A percentile compares a stretch with the other conserved stretches of the same genome.
Conservation (phyloP, 257 asterid species). For the Eustoma russellianum region DNA sequence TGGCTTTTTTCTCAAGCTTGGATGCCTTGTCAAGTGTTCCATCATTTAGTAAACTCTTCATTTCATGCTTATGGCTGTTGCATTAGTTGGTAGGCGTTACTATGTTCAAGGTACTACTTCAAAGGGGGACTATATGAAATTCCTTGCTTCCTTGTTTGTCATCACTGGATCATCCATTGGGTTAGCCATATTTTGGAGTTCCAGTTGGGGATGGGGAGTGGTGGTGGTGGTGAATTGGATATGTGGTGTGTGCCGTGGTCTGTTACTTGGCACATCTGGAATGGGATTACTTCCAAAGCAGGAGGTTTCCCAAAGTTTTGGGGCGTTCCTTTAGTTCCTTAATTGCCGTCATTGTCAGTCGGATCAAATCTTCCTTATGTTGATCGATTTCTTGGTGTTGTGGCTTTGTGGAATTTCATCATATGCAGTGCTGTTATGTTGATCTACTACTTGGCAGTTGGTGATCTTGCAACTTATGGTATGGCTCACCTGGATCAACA, state of each 20-base stretch:
- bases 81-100: conserved; percentile 73
- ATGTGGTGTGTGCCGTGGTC: conserved; percentile 23
- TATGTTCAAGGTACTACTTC: conserved; percentile 62
- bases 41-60: conserved; percentile 77
- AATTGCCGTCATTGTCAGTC: conserved; percentile 76
- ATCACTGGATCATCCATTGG: conserved; percentile 56
- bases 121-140: conserved; percentile 31
- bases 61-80: conserved; percentile 98
- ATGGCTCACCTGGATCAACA: conserved; percentile 40
- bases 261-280: conserved; percentile 63
- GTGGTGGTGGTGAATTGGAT: conserved; percentile 51
- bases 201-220: conserved; percentile 13
- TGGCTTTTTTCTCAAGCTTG: conserved; percentile 76
- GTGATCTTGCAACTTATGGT: conserved; percentile 88
- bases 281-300: conserved; percentile 58
- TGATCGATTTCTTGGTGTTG: conserved; percentile 78
- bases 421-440: conserved; percentile 70
- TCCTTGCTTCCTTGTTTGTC: conserved; percentile 30
- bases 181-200: conserved; percentile 46
- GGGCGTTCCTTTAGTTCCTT: conserved; percentile 96
- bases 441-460: conserved; percentile 70
- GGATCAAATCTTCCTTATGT: conserved; percentile 63
- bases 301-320: conserved; percentile 67
- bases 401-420: conserved; percentile 62
- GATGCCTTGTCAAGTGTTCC: conserved; percentile 75